Evolutionary conservation across 2,329 filamentous ascomycete genomes (phyloP).

Genomic region (Cladosporium sp.): DNA sequence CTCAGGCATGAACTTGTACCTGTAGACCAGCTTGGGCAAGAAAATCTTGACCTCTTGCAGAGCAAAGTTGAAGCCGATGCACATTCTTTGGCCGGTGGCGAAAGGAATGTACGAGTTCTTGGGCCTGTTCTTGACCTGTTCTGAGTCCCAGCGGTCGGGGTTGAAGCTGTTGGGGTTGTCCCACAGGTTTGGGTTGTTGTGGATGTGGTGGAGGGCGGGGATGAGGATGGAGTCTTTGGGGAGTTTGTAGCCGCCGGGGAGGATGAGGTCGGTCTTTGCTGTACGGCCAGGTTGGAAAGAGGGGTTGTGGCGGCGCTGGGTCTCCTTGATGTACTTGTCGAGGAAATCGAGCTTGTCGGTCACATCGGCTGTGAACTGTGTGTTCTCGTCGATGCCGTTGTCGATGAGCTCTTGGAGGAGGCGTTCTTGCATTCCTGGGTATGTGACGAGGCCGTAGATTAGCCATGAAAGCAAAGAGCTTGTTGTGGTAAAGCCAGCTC

Average conservation of each 20-base stretch:
- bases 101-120: conserved; percentile 57
- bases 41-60: conserved; percentile 58
- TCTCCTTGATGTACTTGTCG: conserved; percentile 58
- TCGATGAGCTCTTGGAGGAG: conserved; percentile 55
- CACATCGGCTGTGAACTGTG: conserved; percentile 34
- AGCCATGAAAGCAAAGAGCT: conserved; percentile 57
- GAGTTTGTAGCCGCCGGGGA: conserved; percentile 57
- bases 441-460: conserved; percentile 50
- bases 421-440: conserved; percentile 53
- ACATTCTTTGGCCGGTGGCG: conserved; percentile 53
- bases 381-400: conserved; percentile 32
- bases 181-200: conserved; percentile 54
- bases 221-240: conserved; percentile 52
- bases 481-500: conserved; percentile 59
- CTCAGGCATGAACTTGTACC: conserved; percentile 58
- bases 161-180: conserved; percentile 56
- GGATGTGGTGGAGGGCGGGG: conserved; percentile 43
- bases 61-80: conserved; percentile 63
- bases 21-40: conserved; percentile 54
- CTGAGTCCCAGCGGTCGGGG: conserved; percentile 57
- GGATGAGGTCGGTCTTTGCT: conserved; percentile 51
- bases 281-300: conserved; percentile 59
- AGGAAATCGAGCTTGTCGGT: conserved; percentile 46
- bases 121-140: conserved; percentile 50
- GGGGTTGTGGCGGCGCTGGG: conserved; percentile 54